A percentile compares a stretch with the other conserved stretches of the same genome.
phyloP scores from a whole-genome alignment of 352 stramenopile species.

The Phytophthora syringae region DNA sequence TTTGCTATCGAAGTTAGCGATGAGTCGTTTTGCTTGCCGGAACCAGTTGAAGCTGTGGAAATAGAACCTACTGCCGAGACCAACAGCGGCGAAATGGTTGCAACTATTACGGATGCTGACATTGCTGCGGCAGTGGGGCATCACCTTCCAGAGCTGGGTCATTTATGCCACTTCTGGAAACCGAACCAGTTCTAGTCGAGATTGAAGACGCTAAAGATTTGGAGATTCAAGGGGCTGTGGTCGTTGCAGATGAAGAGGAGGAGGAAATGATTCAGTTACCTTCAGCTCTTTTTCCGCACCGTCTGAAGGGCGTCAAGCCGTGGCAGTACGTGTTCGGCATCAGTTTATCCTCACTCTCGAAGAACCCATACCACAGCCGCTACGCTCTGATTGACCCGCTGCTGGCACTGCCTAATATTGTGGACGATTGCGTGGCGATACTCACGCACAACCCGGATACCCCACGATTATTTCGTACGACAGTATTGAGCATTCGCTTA shows the following conservation, averaged over 20 bases:
- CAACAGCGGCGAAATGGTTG: conserved; percentile 32
- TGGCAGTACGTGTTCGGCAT: conserved; percentile 88
- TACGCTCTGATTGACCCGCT: conserved; percentile 81
- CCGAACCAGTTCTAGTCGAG: conserved; percentile 17
- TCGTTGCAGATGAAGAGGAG: conserved; percentile 19
- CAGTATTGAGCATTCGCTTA: conserved; percentile 73
- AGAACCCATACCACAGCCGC: conserved; percentile 82
- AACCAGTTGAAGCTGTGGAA: conserved; percentile 19
- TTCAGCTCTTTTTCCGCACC: conserved; percentile 67
- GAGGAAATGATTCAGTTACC: conserved; percentile 57
- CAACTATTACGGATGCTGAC: conserved; percentile 40
- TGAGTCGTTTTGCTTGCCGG: conserved; percentile 48
- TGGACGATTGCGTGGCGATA: conserved; percentile 80
- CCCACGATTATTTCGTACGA: conserved; percentile 80
- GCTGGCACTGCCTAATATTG: conserved; percentile 77
- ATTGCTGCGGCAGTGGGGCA: conserved; percentile 37
- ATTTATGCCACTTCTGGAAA: conserved; percentile 25
- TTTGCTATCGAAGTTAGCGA: conserved; percentile 78
- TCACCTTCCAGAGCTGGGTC: conserved; percentile 38
- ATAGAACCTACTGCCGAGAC: conserved; percentile 20
- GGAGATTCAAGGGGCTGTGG: conserved; percentile 20
- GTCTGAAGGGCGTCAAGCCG: conserved; percentile 78
- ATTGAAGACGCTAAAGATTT: conserved; percentile 21
- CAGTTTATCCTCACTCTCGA: conserved; percentile 71
- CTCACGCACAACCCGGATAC: conserved; percentile 65